phyloP scores from a whole-genome alignment of 108 stramenopile genomes.

The Phaeodactylum tricornutum region DNA sequence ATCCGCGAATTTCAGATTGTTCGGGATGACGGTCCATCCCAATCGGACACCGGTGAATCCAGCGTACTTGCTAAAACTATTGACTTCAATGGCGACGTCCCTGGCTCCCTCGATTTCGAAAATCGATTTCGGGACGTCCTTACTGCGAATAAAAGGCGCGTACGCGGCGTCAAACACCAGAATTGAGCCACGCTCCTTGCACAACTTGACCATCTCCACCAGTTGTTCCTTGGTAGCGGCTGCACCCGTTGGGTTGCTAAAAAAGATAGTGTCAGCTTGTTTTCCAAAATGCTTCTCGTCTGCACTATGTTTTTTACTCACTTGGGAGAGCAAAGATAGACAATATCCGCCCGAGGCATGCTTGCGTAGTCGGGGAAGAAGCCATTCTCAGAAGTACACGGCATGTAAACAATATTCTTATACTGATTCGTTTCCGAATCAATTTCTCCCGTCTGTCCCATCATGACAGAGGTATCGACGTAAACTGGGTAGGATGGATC shows the following conservation, averaged over 20 bases:
- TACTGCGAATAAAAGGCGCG: slow-evolving; percentile 92
- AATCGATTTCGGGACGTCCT: slow-evolving; percentile 90
- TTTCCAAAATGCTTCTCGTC: not conserved
- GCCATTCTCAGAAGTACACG: slow-evolving; percentile 84
- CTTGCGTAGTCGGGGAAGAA: slow-evolving; percentile 91
- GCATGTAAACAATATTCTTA: slow-evolving; percentile 97
- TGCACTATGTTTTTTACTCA: slow-evolving; percentile 14
- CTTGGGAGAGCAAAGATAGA: slow-evolving; percentile 95
- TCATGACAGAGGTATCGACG: slow-evolving; percentile 89
- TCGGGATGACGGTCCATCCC: slow-evolving; percentile 94
- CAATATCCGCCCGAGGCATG: slow-evolving; percentile 86
- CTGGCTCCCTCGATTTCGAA: slow-evolving; percentile 93
- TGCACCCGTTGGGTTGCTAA: slow-evolving; percentile 94
- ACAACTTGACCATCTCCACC: slow-evolving; percentile 75
- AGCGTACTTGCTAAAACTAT: slow-evolving; percentile 90
- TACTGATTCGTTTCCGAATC: slow-evolving; percentile 82
- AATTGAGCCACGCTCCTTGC: slow-evolving; percentile 86
- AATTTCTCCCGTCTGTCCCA: slow-evolving; percentile 91
- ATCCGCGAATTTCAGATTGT: slow-evolving; percentile 78
- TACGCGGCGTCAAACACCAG: slow-evolving; percentile 97
- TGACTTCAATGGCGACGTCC: slow-evolving; percentile 91
- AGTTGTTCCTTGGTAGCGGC: slow-evolving; percentile 89
- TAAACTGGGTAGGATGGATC: slow-evolving; percentile 97
- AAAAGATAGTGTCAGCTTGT: not conserved
- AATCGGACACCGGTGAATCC: slow-evolving; percentile 97